phyloP scores from a whole-genome alignment of 441 rosid species.

The Capsella rubella region DNA sequence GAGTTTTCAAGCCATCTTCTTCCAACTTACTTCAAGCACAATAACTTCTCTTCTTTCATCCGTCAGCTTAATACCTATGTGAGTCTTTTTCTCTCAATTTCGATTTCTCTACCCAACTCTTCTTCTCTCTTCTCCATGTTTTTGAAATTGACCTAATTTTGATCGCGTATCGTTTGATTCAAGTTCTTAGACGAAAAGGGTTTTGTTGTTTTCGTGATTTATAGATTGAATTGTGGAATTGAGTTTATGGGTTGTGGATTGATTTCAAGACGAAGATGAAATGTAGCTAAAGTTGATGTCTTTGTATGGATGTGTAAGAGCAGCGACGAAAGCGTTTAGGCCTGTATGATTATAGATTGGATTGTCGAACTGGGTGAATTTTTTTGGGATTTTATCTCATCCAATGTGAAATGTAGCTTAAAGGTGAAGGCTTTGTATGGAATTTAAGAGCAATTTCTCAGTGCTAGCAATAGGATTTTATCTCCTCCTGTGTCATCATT shows the following conservation, averaged over 20 bases:
- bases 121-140: background rate
- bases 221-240: background rate
- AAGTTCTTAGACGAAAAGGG: background rate
- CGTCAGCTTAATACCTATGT: constrained; percentile 90
- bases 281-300: too few species aligned
- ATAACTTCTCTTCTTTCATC: constrained; percentile 90
- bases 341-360: background rate
- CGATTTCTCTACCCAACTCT: background rate
- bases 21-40: constrained; percentile 88
- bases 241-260: background rate
- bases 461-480: background rate
- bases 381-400: background rate
- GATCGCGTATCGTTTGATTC: background rate
- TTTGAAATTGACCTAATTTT: constrained; percentile 26
- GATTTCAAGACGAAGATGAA: background rate
- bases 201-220: background rate
- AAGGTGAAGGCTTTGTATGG: background rate
- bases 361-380: constrained; percentile 5
- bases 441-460: background rate
- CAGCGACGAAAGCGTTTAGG: background rate
- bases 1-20: constrained; percentile 79
- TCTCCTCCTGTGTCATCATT: background rate
- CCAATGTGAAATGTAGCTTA: background rate
- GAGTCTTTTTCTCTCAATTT: constrained; percentile 39
- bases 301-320: too few species aligned